Evolutionary conservation across 371 early-diverging fungal genomes (phyloP).

Genomic region (Saksenaea vasiformis): DNA sequence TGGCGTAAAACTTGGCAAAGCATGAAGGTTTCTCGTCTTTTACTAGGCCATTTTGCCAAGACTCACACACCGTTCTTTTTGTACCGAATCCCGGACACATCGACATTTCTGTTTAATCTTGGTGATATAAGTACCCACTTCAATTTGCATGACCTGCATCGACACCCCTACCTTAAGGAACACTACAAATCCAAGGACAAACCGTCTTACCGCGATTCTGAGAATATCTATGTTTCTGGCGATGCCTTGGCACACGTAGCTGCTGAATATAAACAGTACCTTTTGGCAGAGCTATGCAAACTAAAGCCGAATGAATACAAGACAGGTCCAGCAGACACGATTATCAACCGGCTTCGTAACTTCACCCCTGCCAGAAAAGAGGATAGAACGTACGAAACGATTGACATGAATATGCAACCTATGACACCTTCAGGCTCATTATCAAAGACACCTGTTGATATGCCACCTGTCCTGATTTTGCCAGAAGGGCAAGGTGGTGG

Average conservation of each 20-base stretch:
- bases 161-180: conserved; percentile 15
- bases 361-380: conserved; percentile 3
- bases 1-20: neutral
- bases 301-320: conserved; percentile 39
- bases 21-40: conserved; percentile 23
- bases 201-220: conserved; percentile 16
- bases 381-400: neutral
- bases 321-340: conserved; percentile 36
- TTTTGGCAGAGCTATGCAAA: conserved; percentile 44
- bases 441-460: neutral
- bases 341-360: conserved; percentile 25
- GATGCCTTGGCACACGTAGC: conserved; percentile 22
- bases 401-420: neutral
- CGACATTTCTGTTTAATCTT: conserved; percentile 15
- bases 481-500: neutral
- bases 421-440: neutral
- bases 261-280: conserved; percentile 24
- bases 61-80: conserved; percentile 19
- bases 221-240: conserved; percentile 19
- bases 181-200: conserved; percentile 13
- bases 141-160: conserved; percentile 17
- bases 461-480: neutral
- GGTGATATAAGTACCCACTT: conserved; percentile 22
- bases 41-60: conserved; percentile 18
- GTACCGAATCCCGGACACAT: conserved; percentile 17